These are phyloP conservation scores for Toxoplasma gondii DNA, from an alignment of 169 alveolate genomes.

Conservation along the genomic window DNA sequence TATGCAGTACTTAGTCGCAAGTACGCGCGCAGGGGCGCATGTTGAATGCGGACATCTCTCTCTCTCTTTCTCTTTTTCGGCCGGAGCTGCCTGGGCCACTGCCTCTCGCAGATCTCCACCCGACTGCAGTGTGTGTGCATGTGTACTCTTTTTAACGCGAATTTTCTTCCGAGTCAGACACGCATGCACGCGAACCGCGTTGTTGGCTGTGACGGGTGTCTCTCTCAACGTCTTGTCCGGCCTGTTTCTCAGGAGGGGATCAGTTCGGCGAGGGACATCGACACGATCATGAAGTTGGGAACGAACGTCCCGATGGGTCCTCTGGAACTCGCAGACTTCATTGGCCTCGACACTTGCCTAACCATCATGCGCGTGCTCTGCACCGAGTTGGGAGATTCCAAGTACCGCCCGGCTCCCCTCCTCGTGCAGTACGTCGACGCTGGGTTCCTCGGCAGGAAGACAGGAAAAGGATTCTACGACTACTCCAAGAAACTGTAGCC, in stretches of 20 bases:
- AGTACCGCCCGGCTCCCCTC: constrained; percentile 90
- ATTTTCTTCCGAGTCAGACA: too few species aligned
- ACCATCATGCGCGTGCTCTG: constrained; percentile 84
- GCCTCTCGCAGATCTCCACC: too few species aligned
- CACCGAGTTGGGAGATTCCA: constrained; percentile 88
- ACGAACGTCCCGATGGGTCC: constrained; percentile 95
- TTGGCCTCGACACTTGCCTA: constrained; percentile 90
- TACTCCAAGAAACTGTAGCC: constrained; percentile 66
- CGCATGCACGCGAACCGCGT: too few species aligned
- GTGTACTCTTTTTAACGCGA: too few species aligned
- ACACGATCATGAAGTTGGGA: constrained; percentile 88
- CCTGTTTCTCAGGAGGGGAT: constrained; percentile 78
- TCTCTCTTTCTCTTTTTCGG: too few species aligned
- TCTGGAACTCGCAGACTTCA: constrained; percentile 90
- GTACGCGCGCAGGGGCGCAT: too few species aligned
- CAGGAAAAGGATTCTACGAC: constrained; percentile 90
- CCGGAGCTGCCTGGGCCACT: too few species aligned
- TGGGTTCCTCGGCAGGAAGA: constrained; percentile 89
- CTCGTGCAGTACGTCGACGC: constrained; percentile 90
- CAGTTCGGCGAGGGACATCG: constrained; percentile 85
- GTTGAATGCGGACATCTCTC: too few species aligned
- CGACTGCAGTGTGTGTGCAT: too few species aligned
- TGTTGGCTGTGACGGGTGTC: too few species aligned
- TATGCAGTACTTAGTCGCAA: too few species aligned
- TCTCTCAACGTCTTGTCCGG: too few species aligned